These are phyloP conservation scores for Cryphonectria carpinicola DNA, from an alignment of 2,329 filamentous ascomycete species.

Conservation along the genomic window DNA sequence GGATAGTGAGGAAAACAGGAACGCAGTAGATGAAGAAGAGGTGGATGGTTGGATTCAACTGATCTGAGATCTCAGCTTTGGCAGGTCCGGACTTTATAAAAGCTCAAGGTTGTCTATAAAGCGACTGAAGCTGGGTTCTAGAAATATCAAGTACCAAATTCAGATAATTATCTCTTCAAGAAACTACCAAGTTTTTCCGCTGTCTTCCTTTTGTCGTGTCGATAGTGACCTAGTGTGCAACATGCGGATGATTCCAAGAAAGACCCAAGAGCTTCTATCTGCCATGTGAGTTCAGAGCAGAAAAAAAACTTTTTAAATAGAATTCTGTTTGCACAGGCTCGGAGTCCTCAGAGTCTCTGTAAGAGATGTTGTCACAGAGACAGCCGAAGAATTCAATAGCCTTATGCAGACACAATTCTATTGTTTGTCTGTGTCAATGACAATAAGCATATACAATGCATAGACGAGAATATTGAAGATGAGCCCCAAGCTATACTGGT, in stretches of 20 bases:
- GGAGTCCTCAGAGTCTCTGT: not conserved
- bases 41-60: not conserved
- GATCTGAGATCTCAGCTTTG: not conserved
- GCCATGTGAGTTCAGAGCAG: not conserved
- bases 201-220: too few species aligned
- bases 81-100: not conserved
- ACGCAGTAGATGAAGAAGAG: not conserved
- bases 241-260: not conserved
- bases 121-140: not conserved
- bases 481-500: not conserved
- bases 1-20: not conserved
- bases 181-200: not conserved
- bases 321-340: not conserved
- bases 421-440: not conserved
- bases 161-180: not conserved
- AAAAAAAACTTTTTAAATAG: not conserved
- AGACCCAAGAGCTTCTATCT: not conserved
- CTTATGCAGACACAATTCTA: not conserved
- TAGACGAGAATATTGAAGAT: not conserved
- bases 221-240: too few species aligned
- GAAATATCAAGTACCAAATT: too few species aligned
- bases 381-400: not conserved
- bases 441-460: not conserved
- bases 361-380: not conserved
- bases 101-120: not conserved